phyloP scores from a whole-genome alignment of 257 asterid species.

The Striga asiatica region DNA sequence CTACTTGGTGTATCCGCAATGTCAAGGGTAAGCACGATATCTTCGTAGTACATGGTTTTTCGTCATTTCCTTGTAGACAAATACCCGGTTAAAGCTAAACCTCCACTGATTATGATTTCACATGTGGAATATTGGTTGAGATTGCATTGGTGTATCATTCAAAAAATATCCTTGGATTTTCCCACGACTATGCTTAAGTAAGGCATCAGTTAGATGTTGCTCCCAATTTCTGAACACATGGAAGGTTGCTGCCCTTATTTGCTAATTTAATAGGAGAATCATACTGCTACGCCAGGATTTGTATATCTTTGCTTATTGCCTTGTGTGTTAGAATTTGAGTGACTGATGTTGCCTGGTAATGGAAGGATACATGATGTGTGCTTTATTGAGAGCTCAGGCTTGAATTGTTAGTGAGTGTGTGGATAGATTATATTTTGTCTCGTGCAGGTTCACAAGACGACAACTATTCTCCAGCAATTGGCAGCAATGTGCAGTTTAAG shows the following conservation, averaged over 20 bases:
- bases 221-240: not conserved
- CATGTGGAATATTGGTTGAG: not conserved
- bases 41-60: conserved; percentile 15
- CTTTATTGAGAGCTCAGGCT: not conserved
- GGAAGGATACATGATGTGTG: not conserved
- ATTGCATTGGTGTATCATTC: too few relatives aligned
- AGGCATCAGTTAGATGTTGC: not conserved
- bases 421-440: not conserved
- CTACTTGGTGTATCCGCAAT: conserved; percentile 89
- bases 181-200: not conserved
- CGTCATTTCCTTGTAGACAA: conserved; percentile 1
- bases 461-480: conserved; percentile 63
- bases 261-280: not conserved
- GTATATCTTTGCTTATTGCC: not conserved
- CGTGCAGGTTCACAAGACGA: conserved; percentile 71
- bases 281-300: too few relatives aligned
- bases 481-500: conserved; percentile 76
- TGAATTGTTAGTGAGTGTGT: not conserved
- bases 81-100: conserved; percentile 3
- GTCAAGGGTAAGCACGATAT: conserved; percentile 66
- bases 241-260: not conserved
- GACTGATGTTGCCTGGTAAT: too few relatives aligned
- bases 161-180: not conserved
- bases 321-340: not conserved
- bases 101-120: conserved; percentile 5